A percentile compares a stretch with the other conserved stretches of the same genome.
Evolutionary conservation across 768 basidiomycete genomes (phyloP).

Genomic region (Vishniacozyma victoriae): DNA sequence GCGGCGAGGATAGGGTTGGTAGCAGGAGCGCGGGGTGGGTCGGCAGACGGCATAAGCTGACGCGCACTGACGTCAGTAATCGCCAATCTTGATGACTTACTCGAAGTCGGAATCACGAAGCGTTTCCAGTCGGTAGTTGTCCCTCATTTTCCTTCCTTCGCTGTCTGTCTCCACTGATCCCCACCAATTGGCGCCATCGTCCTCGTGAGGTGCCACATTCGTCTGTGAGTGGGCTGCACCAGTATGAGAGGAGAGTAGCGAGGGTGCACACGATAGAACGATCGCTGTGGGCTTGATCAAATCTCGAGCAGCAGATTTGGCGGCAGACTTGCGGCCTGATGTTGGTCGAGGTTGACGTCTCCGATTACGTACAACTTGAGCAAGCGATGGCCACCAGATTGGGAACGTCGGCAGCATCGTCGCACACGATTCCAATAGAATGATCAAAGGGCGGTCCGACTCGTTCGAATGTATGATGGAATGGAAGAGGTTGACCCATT

Average conservation of each 20-base stretch:
- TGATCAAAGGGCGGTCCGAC: slow-evolving; percentile 56
- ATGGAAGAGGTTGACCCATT: slow-evolving; percentile 40
- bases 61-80: too few species aligned
- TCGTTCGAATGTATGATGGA: slow-evolving; percentile 22
- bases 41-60: too few species aligned
- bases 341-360: slow-evolving; percentile 48
- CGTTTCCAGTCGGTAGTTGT: too few species aligned
- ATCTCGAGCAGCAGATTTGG: slow-evolving; percentile 56
- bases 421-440: slow-evolving; percentile 77
- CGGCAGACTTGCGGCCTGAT: slow-evolving; percentile 51
- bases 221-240: not conserved
- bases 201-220: too few species aligned
- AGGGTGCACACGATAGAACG: slow-evolving; percentile 78
- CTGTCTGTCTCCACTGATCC: too few species aligned
- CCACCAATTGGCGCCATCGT: not conserved
- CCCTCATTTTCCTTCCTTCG: too few species aligned
- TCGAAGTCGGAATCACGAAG: too few species aligned
- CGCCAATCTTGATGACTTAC: too few species aligned
- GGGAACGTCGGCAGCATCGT: slow-evolving; percentile 67
- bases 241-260: slow-evolving; percentile 55
- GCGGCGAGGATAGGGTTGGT: not conserved
- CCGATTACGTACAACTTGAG: slow-evolving; percentile 69
- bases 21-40: too few species aligned
- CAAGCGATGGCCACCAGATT: slow-evolving; percentile 73
- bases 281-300: slow-evolving; percentile 67